Conservation (phyloP, 768 basidiomycete species). For the Tulasnella calospora region DNA sequence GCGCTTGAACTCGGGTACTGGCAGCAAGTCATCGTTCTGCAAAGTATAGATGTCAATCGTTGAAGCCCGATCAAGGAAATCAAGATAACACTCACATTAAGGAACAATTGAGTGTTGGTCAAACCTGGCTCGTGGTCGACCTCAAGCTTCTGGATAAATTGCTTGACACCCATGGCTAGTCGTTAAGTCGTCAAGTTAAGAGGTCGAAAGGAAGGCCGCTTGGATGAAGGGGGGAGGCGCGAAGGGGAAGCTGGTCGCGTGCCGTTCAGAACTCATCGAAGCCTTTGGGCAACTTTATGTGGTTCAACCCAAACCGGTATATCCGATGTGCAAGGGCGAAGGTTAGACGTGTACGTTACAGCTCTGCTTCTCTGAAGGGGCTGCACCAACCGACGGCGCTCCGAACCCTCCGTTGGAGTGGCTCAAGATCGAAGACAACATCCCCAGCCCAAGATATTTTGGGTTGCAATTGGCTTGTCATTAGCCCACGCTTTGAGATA, state of each 20-base stretch:
- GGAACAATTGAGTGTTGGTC: slow-evolving; percentile 53
- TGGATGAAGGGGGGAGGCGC: background rate
- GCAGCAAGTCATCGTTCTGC: slow-evolving; percentile 66
- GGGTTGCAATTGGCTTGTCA: background rate
- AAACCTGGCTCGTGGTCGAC: slow-evolving; percentile 51
- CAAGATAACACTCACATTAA: slow-evolving; percentile 44
- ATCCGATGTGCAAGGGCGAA: background rate
- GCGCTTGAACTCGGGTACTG: slow-evolving; percentile 58
- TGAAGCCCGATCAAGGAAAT: slow-evolving; percentile 14
- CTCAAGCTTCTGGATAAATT: slow-evolving; percentile 40
- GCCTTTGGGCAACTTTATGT: background rate
- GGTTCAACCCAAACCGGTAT: background rate
- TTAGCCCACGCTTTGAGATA: background rate
- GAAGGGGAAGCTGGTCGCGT: background rate
- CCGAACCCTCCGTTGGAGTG: background rate
- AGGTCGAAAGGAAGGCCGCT: background rate
- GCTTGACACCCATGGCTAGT: background rate
- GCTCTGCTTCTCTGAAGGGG: background rate
- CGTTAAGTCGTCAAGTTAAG: background rate
- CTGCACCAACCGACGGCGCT: background rate
- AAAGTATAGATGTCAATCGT: slow-evolving; percentile 24
- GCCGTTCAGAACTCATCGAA: background rate
- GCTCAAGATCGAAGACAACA: background rate
- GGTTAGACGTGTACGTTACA: background rate
- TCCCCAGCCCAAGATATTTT: background rate